phyloP scores from a whole-genome alignment of 768 basidiomycete genomes.

The Trametes villosa region DNA sequence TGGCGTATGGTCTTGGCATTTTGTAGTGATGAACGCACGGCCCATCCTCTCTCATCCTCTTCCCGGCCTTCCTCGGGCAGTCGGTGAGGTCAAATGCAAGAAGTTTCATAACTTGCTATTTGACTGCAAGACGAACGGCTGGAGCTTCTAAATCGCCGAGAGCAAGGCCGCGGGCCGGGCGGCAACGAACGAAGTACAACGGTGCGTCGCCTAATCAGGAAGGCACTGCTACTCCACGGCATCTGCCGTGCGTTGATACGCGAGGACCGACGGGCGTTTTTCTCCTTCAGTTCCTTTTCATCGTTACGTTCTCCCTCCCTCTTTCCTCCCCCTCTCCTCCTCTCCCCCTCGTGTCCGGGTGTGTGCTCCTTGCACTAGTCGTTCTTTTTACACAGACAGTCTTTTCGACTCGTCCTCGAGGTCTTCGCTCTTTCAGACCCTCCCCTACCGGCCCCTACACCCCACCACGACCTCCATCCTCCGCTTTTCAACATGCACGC shows the following conservation, averaged over 20 bases:
- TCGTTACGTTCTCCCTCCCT: not conserved
- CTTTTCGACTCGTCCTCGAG: slow-evolving; percentile 18
- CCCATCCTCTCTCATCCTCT: too few relatives aligned
- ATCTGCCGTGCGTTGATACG: slow-evolving; percentile 5
- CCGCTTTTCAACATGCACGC: slow-evolving; percentile 5
- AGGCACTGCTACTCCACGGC: slow-evolving; percentile 5
- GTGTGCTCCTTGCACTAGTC: slow-evolving; percentile 22
- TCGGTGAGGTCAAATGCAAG: too few relatives aligned
- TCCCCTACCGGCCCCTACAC: not conserved
- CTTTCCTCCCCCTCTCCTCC: slow-evolving; percentile 4
- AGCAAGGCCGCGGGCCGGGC: not conserved
- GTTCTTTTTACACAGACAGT: slow-evolving; percentile 20
- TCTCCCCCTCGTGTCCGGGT: slow-evolving; percentile 3
- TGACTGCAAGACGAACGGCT: too few relatives aligned
- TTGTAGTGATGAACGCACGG: too few relatives aligned
- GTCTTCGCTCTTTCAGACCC: slow-evolving; percentile 8
- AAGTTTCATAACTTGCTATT: too few relatives aligned
- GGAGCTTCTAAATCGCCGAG: too few relatives aligned
- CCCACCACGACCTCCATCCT: not conserved
- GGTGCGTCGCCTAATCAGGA: slow-evolving; percentile 2
- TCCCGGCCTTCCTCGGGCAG: too few relatives aligned
- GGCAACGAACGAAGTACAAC: slow-evolving; percentile 4
- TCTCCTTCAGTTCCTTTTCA: not conserved
- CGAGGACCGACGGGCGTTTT: not conserved
- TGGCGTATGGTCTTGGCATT: not conserved